Evolutionary conservation across 2,329 filamentous ascomycete genomes (phyloP), one percentile per base, ranked within the genome.

Genomic region (Aspergillus cejpii): DNA sequence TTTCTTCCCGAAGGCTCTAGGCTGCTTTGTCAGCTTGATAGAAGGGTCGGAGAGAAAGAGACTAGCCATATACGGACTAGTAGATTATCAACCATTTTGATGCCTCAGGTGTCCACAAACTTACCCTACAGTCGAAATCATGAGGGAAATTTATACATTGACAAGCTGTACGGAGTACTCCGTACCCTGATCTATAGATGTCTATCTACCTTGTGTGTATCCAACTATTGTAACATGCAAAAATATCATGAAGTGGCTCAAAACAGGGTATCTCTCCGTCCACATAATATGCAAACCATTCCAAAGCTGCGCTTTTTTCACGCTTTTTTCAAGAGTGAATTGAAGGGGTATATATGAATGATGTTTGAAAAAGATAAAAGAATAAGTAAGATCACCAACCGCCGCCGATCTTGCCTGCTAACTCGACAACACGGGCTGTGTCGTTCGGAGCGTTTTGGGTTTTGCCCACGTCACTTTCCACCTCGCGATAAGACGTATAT

Each of bases 391-490:
- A 48, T 68, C 76, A 97, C 92, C 92, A 98, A 19, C 92, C 92
- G 42, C 92, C 92, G 42, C 90, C 92, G 57, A 90, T 86, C 67
- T 89, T 92, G 44, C 88, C 84, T 37, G 91, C 91, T 60, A 98
- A 75, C 61, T 92, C 88, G 47, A 89, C 85, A 31, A 95, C 90
- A 48, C 83, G 80, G 61, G 94, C 85, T 34, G 86, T 84, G 62
- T 89, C 85, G 48, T 75, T 75, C 73, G 66, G 74, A 12, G 63
- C 56, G 5, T 51, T 58, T 52, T 75, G 73, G 52, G 79, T 76
- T 71, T 92, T 94, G 40, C 92, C 92, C 34, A 98, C 88, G 64
- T 97, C 88, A 70, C 91, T 96, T 58, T 96, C 83, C 17, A 98
- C 91, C 67, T 90, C 84, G 51, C 92, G 81, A 71, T 87, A 98